Conservation (phyloP, 352 stramenopile genomes). For the Pythium volutum region DNA sequence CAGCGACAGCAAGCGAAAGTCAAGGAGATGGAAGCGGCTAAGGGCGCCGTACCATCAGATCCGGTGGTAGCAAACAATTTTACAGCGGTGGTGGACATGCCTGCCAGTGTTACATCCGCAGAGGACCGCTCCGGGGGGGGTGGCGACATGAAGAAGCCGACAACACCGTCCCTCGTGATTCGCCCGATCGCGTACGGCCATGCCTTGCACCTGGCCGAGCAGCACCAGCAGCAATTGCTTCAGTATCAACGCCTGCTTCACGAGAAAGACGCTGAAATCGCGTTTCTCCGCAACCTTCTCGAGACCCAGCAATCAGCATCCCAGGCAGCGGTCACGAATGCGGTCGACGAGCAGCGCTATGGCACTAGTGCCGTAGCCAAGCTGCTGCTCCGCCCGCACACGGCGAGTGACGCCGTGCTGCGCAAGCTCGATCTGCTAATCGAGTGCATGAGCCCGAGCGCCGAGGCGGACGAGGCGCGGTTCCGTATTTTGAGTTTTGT, state of each 20-base stretch:
- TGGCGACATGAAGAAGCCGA: not conserved
- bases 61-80: too few species aligned
- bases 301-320: conserved; percentile 11
- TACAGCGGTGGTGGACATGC: too few species aligned
- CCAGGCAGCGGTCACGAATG: not conserved
- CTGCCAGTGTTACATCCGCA: too few species aligned
- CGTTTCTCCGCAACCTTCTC: conserved; percentile 37
- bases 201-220: conserved; percentile 58
- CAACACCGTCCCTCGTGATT: conserved; percentile 52
- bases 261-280: conserved; percentile 70
- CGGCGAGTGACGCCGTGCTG: conserved; percentile 15
- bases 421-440: conserved; percentile 41
- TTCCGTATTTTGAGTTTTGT: conserved; percentile 68
- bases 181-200: conserved; percentile 71
- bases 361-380: conserved; percentile 2
- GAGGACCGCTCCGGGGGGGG: not conserved
- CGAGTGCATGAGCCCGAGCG: conserved; percentile 61
- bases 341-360: not conserved
- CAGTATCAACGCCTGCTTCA: conserved; percentile 58
- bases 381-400: not conserved
- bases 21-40: not conserved
- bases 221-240: conserved; percentile 55
- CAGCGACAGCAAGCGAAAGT: not conserved
- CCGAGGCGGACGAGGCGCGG: conserved; percentile 59
- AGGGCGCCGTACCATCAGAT: not conserved